Base-by-base conservation (phyloP, 78 protist genomes). In the Guillardia theta region DNA sequence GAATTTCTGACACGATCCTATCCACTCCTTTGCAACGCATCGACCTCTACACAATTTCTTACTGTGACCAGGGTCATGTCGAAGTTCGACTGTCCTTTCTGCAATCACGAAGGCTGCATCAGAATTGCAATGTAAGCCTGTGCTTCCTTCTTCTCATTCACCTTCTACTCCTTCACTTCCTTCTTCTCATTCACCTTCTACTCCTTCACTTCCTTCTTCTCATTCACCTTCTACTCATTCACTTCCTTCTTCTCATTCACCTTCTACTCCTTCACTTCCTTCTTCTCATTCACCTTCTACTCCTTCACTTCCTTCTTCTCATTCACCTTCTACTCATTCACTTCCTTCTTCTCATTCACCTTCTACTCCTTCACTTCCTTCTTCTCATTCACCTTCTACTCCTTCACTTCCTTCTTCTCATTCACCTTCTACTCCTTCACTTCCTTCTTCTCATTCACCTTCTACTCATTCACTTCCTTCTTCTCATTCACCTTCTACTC, bases 41-140 rank as follows among this genome's bases (percentile, higher is more conserved):
- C n/a, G n/a, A n/a, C n/a, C n/a, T n/a, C n/a, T n/a, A n/a, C n/a
- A n/a, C n/a, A n/a, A n/a, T n/a, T n/a, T n/a, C n/a, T n/a, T n/a
- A n/a, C n/a, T n/a, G n/a, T n/a, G n/a, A n/a, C n/a, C n/a, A n/a
- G n/a, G n/a, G 87, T 70, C 47, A 70, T 70, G 87, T 70, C 87
- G 39, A 70, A 70, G 41, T 70, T 70, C 41, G 87, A 70, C 22
- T 70, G 87, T 36, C 87, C 87, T 15, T 70, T 70, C 87, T 70
- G 87, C 87, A 70, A 70, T 43, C 87, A 70, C 41, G 22, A 18
- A 43, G 87, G 87, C 33, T 37, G 87, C 41, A 70, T 70, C 87
- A 70, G 37, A 70, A 24, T 70, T 24, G 22, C 41, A 36, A 70
- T 70, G 87, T 70, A 43, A 70, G 87, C 9, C 10, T 22, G 5